These are phyloP conservation scores for Penicillium sp. DNA, from an alignment of 2,329 filamentous ascomycete species.

Conservation along the genomic window DNA sequence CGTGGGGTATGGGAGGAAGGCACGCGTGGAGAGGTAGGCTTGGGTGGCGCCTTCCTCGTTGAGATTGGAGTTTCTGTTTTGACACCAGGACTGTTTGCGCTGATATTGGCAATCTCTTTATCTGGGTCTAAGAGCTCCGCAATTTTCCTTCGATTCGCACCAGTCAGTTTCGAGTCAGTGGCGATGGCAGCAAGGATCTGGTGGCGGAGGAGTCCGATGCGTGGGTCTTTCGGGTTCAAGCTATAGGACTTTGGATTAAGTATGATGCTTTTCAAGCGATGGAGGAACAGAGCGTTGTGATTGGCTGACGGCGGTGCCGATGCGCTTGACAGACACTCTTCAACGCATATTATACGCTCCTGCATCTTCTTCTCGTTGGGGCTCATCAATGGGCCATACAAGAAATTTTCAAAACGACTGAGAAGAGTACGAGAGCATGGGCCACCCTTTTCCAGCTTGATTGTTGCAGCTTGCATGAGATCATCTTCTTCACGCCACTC, in stretches of 20 bases:
- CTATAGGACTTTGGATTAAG: neutral
- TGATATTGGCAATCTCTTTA: neutral
- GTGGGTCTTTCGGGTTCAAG: neutral
- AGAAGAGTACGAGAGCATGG: neutral
- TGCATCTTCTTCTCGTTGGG: neutral
- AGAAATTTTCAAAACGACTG: slow-evolving; percentile 1
- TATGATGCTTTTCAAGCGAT: neutral
- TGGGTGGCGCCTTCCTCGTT: neutral
- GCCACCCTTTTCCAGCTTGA: neutral
- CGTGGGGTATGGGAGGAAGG: neutral
- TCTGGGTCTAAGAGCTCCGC: neutral
- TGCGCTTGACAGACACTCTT: neutral
- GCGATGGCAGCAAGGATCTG: neutral
- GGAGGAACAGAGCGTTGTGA: neutral
- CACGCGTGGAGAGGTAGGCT: neutral
- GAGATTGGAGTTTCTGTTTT: neutral
- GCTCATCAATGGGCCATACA: slow-evolving; percentile 4
- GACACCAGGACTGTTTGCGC: neutral
- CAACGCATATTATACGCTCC: neutral
- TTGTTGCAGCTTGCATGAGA: neutral
- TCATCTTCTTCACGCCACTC: slow-evolving; percentile 1
- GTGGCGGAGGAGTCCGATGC: neutral
- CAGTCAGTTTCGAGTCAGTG: neutral
- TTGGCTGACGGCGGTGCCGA: neutral
- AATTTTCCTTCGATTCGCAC: neutral